These are phyloP conservation scores for Musa schizocarpa DNA, from an alignment of 176 grass and related monocot species.

Conservation along the genomic window DNA sequence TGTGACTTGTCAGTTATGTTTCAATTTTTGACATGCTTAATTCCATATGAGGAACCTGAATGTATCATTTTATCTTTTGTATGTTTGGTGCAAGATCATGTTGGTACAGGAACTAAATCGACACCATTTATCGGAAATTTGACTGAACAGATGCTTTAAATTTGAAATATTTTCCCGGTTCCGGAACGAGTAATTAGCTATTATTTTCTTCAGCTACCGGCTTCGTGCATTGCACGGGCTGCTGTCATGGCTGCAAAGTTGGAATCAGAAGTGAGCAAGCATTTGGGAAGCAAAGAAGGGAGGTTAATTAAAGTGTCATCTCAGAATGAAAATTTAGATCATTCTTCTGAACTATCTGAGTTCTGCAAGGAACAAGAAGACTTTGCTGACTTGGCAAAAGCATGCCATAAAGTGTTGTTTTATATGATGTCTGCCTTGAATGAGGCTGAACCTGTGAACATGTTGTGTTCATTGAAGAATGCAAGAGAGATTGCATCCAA, in stretches of 20 bases:
- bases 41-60: too few relatives aligned
- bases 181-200: slow-evolving; percentile 1
- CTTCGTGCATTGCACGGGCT: slow-evolving; percentile 57
- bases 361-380: slow-evolving; percentile 18
- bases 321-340: slow-evolving; percentile 5
- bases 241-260: slow-evolving; percentile 65
- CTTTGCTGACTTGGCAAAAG: slow-evolving; percentile 25
- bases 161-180: neutral
- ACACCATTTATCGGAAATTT: neutral
- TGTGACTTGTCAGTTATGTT: too few relatives aligned
- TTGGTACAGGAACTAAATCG: too few relatives aligned
- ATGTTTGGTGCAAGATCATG: too few relatives aligned
- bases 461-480: slow-evolving; percentile 41
- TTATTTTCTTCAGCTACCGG: slow-evolving; percentile 51
- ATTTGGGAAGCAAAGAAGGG: slow-evolving; percentile 21
- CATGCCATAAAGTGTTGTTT: slow-evolving; percentile 32
- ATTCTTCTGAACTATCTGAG: slow-evolving; percentile 4
- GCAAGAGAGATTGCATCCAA: slow-evolving; percentile 36
- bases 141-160: neutral
- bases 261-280: slow-evolving; percentile 44
- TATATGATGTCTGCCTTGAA: slow-evolving; percentile 28
- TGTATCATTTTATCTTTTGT: too few relatives aligned
- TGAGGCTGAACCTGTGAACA: neutral
- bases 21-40: too few relatives aligned
- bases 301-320: slow-evolving; percentile 1